These are phyloP conservation scores for Ochromonas danica DNA, from an alignment of 108 stramenopile genomes.

Conservation along the genomic window DNA sequence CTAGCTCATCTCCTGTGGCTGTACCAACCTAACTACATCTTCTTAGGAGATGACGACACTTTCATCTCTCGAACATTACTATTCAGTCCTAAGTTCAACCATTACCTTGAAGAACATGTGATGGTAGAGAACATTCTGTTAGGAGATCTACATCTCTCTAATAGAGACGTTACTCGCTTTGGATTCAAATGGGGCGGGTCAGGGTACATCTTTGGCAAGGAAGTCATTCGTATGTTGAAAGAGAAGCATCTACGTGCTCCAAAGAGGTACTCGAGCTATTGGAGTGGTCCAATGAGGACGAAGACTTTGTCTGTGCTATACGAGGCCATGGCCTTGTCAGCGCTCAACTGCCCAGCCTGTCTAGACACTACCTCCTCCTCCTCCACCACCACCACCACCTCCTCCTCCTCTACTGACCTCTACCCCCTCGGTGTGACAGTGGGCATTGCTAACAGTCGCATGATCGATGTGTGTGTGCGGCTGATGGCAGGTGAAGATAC, in stretches of 20 bases:
- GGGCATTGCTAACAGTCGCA: background rate
- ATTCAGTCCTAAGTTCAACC: background rate
- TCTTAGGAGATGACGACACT: background rate
- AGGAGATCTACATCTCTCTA: background rate
- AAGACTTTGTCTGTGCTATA: background rate
- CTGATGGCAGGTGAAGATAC: background rate
- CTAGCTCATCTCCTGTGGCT: background rate
- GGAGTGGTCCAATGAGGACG: background rate
- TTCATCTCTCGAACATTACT: background rate
- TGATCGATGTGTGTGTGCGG: background rate
- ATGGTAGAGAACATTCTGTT: background rate
- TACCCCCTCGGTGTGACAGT: background rate
- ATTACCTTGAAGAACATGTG: background rate
- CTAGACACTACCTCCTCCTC: background rate
- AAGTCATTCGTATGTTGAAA: background rate
- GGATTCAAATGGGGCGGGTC: background rate
- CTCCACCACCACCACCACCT: background rate
- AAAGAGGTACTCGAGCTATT: background rate
- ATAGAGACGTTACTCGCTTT: background rate
- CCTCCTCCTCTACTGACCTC: background rate
- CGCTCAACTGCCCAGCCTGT: background rate
- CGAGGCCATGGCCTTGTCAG: background rate
- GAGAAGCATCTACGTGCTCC: background rate
- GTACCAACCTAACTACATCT: background rate
- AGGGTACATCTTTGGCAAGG: background rate